Conservation (phyloP, 2,329 filamentous ascomycete genomes). For the Ascochyta viciae-villosae region DNA sequence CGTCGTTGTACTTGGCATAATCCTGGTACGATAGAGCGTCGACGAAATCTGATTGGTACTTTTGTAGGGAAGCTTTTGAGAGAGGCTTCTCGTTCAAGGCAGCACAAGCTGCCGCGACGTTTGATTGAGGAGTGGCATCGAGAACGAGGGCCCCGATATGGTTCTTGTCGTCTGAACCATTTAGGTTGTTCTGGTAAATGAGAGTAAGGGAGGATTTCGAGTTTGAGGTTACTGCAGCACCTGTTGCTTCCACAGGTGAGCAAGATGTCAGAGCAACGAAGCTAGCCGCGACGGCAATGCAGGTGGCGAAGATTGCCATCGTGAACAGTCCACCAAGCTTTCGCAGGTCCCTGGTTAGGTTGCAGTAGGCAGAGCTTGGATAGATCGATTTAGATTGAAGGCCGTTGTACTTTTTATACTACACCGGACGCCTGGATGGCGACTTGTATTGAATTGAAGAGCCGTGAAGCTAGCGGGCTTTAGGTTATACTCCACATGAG, state of each 20-base stretch:
- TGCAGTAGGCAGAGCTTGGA: too few species aligned
- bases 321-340: background rate
- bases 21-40: constrained; percentile 56
- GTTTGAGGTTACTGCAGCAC: constrained; percentile 27
- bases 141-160: constrained; percentile 61
- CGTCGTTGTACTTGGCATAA: constrained; percentile 49
- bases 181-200: constrained; percentile 63
- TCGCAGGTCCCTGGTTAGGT: too few species aligned
- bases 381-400: background rate
- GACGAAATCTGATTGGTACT: constrained; percentile 56
- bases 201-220: constrained; percentile 56
- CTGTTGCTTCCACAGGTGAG: constrained; percentile 29
- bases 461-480: constrained; percentile 24
- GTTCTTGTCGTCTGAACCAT: constrained; percentile 60
- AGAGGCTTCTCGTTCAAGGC: constrained; percentile 58
- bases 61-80: constrained; percentile 50
- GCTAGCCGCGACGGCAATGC: constrained; percentile 30
- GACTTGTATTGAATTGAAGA: constrained; percentile 20
- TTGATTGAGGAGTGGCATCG: constrained; percentile 50
- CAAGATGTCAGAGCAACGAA: constrained; percentile 25
- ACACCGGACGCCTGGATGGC: constrained; percentile 38
- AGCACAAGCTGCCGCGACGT: constrained; percentile 55
- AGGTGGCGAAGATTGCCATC: constrained; percentile 32
- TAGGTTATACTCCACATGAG: constrained; percentile 26
- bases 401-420: constrained; percentile 22